These are phyloP conservation scores for Xylona heveae DNA, from an alignment of 495 filamentous ascomycete species.

Conservation along the genomic window DNA sequence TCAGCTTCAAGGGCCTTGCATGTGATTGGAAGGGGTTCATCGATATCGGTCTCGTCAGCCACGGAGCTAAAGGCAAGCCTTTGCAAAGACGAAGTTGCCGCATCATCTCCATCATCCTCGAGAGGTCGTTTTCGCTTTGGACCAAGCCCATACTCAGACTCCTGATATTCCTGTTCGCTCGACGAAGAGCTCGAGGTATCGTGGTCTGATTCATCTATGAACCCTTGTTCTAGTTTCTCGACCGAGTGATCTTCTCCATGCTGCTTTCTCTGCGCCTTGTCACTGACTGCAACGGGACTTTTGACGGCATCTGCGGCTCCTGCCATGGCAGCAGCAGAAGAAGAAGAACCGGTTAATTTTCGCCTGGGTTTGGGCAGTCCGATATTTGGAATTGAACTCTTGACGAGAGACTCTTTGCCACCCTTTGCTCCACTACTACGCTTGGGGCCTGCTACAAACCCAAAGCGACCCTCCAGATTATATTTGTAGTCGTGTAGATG, in stretches of 20 bases:
- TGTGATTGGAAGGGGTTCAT: not conserved
- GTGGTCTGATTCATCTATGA: not conserved
- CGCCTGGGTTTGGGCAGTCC: constrained; percentile 2
- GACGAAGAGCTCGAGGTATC: not conserved
- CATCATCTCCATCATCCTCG: constrained; percentile 5
- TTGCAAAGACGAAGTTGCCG: constrained; percentile 3
- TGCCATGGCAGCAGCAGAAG: not conserved
- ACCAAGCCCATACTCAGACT: not conserved
- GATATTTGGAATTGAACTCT: not conserved
- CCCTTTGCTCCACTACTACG: not conserved
- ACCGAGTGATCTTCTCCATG: no score
- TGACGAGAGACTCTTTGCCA: not conserved
- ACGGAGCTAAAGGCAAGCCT: constrained; percentile 3
- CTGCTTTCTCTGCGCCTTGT: not conserved
- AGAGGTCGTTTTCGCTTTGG: constrained; percentile 5
- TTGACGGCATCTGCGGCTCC: not conserved
- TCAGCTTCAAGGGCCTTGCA: constrained; percentile 7
- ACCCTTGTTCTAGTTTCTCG: not conserved
- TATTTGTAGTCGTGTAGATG: constrained; percentile 29
- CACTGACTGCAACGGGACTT: not conserved
- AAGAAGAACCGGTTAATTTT: no score
- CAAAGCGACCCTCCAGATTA: constrained; percentile 25
- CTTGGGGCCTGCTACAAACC: constrained; percentile 12
- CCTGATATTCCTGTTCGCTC: not conserved
- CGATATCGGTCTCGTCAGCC: constrained; percentile 6